Base-by-base conservation (phyloP, 2,329 filamentous ascomycete species). In the Neonectria magnoliae region DNA sequence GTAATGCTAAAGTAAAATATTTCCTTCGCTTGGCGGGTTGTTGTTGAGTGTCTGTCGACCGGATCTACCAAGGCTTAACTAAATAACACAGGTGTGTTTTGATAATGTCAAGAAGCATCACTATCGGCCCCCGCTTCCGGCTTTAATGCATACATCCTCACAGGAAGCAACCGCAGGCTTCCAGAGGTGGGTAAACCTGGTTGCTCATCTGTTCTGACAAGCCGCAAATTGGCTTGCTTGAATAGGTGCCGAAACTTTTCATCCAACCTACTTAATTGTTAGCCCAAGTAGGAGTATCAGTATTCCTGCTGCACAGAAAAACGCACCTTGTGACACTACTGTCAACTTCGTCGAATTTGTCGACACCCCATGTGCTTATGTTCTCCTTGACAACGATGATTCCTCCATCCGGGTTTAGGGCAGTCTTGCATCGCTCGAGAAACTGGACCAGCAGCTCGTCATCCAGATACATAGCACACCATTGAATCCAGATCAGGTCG, bases 401-500 rank as follows among this genome's bases (percentile, higher is more conserved):
- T 29, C 45, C 45, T 0, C 70, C 72, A 0, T 75, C 75, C 1
- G 75, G 73, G 1, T 62, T 62, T 3, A 82, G 55, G 0, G 65
- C 82, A 0, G 77, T 71, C 52, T 84, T 85, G 76, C 92, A 92
- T 27, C 87, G 83, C 60, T 80, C 71, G 16, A 98, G 79, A 73
- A 90, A 97, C 2, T 81, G 81, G 1, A 91, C 82, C 4, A 98
- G 76, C 76, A 97, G 89, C 8, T 79, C 79, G 75, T 97, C 93
- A 0, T 87, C 93, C 59, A 97, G 81, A 77, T 98, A 91, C 25
- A 93, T 91, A 8, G 95, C 79, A 78, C 94, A 98, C 94, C 94
- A 97, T 78, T 98, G 94, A 57, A 88, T 91, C 93, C 93, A 97
- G 65, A 98, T 89, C 50, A 97, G 78, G 76, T 94, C 91, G 78